Percentiles rank a stretch among this genome's conserved stretches.
Evolutionary conservation across 2,329 filamentous ascomycete species (phyloP).

Genomic region (Periconia digitata): DNA sequence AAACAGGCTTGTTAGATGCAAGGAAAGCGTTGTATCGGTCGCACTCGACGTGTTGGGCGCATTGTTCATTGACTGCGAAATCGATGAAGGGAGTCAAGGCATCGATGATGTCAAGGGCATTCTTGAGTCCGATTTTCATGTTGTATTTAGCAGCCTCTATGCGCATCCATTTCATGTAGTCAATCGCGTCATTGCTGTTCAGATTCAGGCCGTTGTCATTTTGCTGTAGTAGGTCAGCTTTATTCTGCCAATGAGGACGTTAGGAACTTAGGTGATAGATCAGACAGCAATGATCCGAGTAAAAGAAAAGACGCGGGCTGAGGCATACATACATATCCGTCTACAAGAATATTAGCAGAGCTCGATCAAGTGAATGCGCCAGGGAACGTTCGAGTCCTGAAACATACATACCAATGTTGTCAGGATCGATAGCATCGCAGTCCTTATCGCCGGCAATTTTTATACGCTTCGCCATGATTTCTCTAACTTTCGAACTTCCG

Average conservation of each 20-base stretch:
- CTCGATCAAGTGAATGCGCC: too few species aligned
- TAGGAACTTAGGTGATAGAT: background rate
- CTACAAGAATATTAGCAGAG: conserved; percentile 8
- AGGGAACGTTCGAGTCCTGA: too few species aligned
- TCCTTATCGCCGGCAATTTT: conserved; percentile 31
- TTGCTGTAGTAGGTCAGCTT: conserved; percentile 23
- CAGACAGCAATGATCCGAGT: background rate
- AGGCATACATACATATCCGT: conserved; percentile 21
- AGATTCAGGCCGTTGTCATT: conserved; percentile 33
- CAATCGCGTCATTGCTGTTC: conserved; percentile 23
- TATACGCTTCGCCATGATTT: conserved; percentile 34
- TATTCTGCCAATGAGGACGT: background rate
- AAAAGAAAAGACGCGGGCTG: background rate
- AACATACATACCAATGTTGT: conserved; percentile 34
- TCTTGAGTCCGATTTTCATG: conserved; percentile 34
- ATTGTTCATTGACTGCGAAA: conserved; percentile 39
- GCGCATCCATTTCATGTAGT: conserved; percentile 29
- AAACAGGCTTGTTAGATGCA: conserved; percentile 32
- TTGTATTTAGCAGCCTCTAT: conserved; percentile 21
- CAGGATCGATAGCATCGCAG: conserved; percentile 37
- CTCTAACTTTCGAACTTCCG: conserved; percentile 23
- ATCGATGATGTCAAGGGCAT: conserved; percentile 30
- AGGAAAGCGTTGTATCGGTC: conserved; percentile 25
- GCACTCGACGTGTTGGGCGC: conserved; percentile 28
- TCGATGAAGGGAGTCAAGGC: conserved; percentile 21